Base-by-base conservation (phyloP, 176 grass and related monocot species). In the Carex scoparia region DNA sequence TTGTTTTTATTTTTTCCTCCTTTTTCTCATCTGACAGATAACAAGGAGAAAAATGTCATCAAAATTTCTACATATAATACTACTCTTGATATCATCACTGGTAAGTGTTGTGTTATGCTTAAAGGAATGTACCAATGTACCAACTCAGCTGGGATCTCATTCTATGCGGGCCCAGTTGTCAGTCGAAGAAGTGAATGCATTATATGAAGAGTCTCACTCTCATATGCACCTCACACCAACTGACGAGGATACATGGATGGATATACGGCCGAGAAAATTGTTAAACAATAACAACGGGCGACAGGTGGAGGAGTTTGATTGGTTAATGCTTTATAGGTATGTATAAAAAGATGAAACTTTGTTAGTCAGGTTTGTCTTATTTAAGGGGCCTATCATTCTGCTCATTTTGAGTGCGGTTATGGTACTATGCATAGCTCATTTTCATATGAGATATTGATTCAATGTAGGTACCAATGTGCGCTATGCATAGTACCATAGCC, bases 201-300 rank as follows among this genome's bases (percentile, higher is more conserved):
- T 87, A 85, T 67, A 84, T 23, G 42, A 65, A 69, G 88, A 87
- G 1, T 84, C 84, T 82, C 82, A 86, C 33, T 82, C 82, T 84
- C 86, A 84, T 84, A 85, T 84, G 67, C 94, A 97, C 84, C 81
- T 94, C 84, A 90, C 62, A 23, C 89, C 94, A 13, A 87, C 86
- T 68, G 89, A 97, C 59, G 94, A 94, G 59, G 7, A 85, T 44
- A 40, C 91, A 30, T 93, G 94, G 94, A 93, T 97, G 94, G 91
- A 87, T 84, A 77, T 97, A 59, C 80, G 79, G 72, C 91, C 91
- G 1, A 84, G 91, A 60, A 86, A 83, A 65, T 15, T 54, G 54
- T 38, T 9, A 10, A 16, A 64, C 44, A 65, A 66, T 28, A 15
- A 76, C 46, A 23, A n/a, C 8, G 79, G 80, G 23, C 83, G 55